These are phyloP conservation scores for Curvularia verruculosa DNA, from an alignment of 2,329 filamentous ascomycete species.

Conservation along the genomic window DNA sequence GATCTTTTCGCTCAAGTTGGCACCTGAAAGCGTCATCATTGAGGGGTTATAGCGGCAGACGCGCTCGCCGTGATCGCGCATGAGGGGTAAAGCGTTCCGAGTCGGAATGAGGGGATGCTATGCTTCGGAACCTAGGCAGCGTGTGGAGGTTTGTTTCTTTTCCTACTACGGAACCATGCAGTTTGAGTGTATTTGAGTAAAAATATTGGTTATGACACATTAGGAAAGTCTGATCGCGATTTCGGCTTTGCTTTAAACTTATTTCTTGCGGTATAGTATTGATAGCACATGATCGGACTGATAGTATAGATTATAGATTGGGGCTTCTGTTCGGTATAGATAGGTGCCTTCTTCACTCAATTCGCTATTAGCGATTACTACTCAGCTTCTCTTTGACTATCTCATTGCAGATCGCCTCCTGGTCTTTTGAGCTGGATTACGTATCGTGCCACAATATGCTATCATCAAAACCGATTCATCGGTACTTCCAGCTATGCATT, in stretches of 20 bases:
- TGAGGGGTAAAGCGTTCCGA: slow-evolving; percentile 3
- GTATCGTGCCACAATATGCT: too few relatives aligned
- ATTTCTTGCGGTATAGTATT: too few relatives aligned
- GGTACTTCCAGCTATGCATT: too few relatives aligned
- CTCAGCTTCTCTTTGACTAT: too few relatives aligned
- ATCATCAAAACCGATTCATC: too few relatives aligned
- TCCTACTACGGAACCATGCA: neutral
- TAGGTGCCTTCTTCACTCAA: too few relatives aligned
- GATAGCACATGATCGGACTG: too few relatives aligned
- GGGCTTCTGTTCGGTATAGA: too few relatives aligned
- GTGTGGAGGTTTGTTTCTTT: neutral
- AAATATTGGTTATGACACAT: neutral
- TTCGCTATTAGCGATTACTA: too few relatives aligned
- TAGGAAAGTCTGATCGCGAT: neutral
- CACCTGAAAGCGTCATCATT: neutral
- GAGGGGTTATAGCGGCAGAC: neutral
- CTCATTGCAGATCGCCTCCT: too few relatives aligned
- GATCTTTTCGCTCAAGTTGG: slow-evolving; percentile 1
- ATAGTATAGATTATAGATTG: too few relatives aligned
- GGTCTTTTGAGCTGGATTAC: too few relatives aligned
- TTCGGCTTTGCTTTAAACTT: neutral
- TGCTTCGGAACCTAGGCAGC: slow-evolving; percentile 4
- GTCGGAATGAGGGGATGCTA: neutral
- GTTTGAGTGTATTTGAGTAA: neutral
- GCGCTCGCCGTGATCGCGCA: neutral